phyloP scores from a whole-genome alignment of 2,329 filamentous ascomycete genomes.

The Aureobasidium leucospermi region DNA sequence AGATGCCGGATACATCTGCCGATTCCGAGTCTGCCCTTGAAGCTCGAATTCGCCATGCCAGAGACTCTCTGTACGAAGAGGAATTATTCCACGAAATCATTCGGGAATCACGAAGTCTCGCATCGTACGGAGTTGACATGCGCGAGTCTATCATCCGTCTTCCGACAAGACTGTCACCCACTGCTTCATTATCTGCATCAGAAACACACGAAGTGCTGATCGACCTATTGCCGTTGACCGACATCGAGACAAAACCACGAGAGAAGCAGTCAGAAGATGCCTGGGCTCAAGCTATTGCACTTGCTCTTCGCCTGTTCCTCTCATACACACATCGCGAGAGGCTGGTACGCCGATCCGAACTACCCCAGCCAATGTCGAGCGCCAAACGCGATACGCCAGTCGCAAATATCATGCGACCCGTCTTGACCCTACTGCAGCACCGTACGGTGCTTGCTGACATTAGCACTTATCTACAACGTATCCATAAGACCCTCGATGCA shows the following conservation, averaged over 20 bases:
- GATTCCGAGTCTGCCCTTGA: conserved; percentile 55
- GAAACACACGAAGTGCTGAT: conserved; percentile 37
- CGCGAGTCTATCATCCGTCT: conserved; percentile 40
- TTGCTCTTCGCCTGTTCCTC: conserved; percentile 68
- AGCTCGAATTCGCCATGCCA: conserved; percentile 62
- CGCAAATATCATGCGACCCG: conserved; percentile 52
- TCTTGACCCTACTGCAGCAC: conserved; percentile 50
- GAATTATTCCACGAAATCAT: conserved; percentile 88
- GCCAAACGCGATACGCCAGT: conserved; percentile 43
- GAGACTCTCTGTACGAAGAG: conserved; percentile 72
- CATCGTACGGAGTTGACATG: conserved; percentile 62
- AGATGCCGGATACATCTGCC: conserved; percentile 23
- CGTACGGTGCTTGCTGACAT: conserved; percentile 30
- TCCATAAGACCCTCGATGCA: conserved; percentile 13
- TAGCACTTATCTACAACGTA: conserved; percentile 26
- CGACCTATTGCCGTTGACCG: conserved; percentile 56
- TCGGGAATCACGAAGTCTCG: conserved; percentile 67
- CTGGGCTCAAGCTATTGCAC: conserved; percentile 58
- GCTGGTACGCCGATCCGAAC: conserved; percentile 59
- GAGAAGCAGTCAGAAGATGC: conserved; percentile 28
- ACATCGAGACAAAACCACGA: conserved; percentile 18
- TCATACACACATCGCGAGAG: conserved; percentile 72
- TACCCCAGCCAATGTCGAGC: conserved; percentile 50
- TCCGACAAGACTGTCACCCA: conserved; percentile 16
- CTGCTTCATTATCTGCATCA: neutral